Evolutionary conservation across 768 basidiomycete species (phyloP).

Genomic region (Russula abietina): DNA sequence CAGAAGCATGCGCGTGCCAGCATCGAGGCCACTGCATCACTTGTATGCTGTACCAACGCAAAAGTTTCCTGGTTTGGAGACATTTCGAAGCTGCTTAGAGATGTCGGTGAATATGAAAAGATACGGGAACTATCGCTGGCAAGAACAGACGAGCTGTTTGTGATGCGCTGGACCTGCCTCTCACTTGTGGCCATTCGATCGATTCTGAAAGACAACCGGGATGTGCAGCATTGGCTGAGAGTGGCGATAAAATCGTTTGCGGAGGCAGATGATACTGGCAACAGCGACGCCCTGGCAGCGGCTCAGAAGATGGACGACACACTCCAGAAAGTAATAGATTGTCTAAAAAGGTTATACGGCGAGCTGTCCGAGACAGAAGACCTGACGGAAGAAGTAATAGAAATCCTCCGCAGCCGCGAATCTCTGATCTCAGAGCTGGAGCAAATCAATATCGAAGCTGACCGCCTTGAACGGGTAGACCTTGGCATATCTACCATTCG

Average conservation of each 20-base stretch:
- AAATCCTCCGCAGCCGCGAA: background rate
- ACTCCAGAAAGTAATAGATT: background rate
- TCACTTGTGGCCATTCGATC: slow-evolving; percentile 13
- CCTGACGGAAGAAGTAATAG: background rate
- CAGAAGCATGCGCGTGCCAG: slow-evolving; percentile 17
- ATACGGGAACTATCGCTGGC: background rate
- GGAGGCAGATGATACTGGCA: background rate
- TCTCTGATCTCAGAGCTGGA: background rate
- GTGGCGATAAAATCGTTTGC: background rate
- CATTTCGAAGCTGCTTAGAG: background rate
- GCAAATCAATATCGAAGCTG: background rate
- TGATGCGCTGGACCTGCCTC: slow-evolving; percentile 18
- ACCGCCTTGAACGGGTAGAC: background rate
- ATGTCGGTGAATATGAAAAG: background rate
- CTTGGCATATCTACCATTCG: background rate
- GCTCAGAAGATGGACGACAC: background rate
- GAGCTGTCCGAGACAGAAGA: background rate
- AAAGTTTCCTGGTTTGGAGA: background rate
- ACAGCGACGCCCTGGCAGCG: background rate
- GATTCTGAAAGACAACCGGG: background rate
- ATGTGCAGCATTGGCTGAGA: background rate
- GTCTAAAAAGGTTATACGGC: background rate
- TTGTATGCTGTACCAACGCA: background rate
- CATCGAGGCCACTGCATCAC: slow-evolving; percentile 6
- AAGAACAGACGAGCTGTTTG: background rate